phyloP scores from a whole-genome alignment of 2,329 filamentous ascomycete species.

The Chalaropsis thielavioides region DNA sequence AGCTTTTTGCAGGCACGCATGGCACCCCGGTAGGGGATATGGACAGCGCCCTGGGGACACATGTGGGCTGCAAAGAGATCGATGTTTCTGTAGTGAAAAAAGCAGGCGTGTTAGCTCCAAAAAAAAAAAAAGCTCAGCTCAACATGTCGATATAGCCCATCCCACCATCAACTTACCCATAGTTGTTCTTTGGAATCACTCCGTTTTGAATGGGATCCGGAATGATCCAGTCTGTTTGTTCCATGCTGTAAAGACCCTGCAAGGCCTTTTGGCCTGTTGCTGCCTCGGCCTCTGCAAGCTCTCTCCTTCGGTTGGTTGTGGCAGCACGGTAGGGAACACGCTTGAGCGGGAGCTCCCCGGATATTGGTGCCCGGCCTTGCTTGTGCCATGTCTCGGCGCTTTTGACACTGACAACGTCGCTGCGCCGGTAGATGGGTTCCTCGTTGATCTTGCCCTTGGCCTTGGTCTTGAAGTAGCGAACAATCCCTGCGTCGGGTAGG shows the following conservation, averaged over 20 bases:
- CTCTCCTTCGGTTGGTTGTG: conserved; percentile 71
- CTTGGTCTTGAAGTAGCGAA: conserved; percentile 59
- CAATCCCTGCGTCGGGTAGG: conserved; percentile 48
- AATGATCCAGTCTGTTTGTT: conserved; percentile 93
- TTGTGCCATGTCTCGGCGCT: conserved; percentile 97
- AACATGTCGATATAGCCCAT: conserved; percentile 22
- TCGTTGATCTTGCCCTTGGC: conserved; percentile 60
- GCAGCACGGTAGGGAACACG: conserved; percentile 81
- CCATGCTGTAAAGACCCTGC: conserved; percentile 69
- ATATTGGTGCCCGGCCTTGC: conserved; percentile 64
- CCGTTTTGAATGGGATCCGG: conserved; percentile 74
- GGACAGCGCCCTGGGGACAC: conserved; percentile 70
- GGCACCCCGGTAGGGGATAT: conserved; percentile 65
- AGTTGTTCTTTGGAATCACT: conserved; percentile 82
- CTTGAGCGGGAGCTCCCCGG: conserved; percentile 65
- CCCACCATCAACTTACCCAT: conserved; percentile 38
- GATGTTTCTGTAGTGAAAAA: conserved; percentile 48
- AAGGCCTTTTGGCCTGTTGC: conserved; percentile 68
- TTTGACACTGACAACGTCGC: conserved; percentile 72
- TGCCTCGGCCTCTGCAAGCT: conserved; percentile 73
- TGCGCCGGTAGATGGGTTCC: conserved; percentile 66
- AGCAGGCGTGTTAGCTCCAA: no score
- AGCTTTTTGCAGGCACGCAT: conserved; percentile 71
- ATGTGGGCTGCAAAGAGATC: conserved; percentile 90
- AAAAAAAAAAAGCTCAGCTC: neutral